Base-by-base conservation (phyloP, 106 monocot species). In the Dioscorea dumetorum region DNA sequence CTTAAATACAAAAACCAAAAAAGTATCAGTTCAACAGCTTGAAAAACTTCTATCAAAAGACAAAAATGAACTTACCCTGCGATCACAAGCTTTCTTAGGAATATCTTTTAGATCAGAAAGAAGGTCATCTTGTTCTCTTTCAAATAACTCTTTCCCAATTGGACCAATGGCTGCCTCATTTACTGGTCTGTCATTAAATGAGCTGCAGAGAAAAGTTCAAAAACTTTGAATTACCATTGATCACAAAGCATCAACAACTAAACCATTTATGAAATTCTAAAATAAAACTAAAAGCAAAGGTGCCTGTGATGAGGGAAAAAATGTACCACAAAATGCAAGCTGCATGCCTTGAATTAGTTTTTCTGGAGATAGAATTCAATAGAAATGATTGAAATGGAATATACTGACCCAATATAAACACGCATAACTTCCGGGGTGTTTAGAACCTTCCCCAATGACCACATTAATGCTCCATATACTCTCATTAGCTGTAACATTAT, bases 391-490 rank as follows among this genome's bases (percentile, higher is more conserved):
- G 41, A 41, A 41, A 41, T 1, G 2, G 41, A 41, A 41, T 41
- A 41, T 41, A 41, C 41, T 41, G 41, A 94, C 90, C 95, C 94
- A 64, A 94, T 90, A 62, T 94, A 94, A 61, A 94, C 90, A 58
- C 94, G 87, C 85, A 85, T 82, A 23, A 94, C 94, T 70, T 94
- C 94, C 58, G 94, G 94, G 14, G 94, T 94, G 64, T 90, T 87
- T 56, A 94, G 76, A 70, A 94, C 94, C 71, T 94, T 94, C 49
- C 94, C 94, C 66, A 94, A 85, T 22, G 94, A 94, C 94, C 94
- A 94, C 85, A 94, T 68, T 50, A 90, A 77, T 51, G 94, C 90
- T 69, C 94, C 94, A 75, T 94, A 94, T 21, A 94, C 94, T 83
- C 94, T 94, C 90, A 94, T 94, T 56, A 94, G 87, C 94, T 94